phyloP scores from a whole-genome alignment of 768 basidiomycete genomes.

The Pisolithus microcarpus region DNA sequence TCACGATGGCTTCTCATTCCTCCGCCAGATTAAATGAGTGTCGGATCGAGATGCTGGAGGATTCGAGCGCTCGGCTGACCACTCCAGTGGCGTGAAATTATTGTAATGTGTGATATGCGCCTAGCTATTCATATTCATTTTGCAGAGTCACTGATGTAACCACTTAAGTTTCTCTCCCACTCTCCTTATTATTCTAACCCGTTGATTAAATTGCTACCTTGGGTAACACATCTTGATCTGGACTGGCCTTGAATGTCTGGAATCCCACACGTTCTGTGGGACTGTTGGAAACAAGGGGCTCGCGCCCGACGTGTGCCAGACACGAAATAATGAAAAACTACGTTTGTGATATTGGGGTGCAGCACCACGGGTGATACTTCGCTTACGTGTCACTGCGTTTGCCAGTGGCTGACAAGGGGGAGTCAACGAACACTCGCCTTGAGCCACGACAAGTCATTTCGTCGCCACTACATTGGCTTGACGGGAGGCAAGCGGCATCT shows the following conservation, averaged over 20 bases:
- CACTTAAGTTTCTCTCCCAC: not conserved
- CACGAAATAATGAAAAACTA: conserved; percentile 29
- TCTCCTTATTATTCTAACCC: too few relatives aligned
- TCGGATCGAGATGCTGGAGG: conserved; percentile 54
- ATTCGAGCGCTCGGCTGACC: conserved; percentile 43
- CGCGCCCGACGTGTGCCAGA: conserved; percentile 38
- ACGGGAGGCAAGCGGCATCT: conserved; percentile 31
- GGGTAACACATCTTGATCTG: conserved; percentile 18
- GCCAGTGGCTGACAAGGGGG: conserved; percentile 27
- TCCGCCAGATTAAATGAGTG: conserved; percentile 51
- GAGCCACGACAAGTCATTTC: conserved; percentile 27
- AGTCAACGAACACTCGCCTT: conserved; percentile 33
- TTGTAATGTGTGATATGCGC: not conserved
- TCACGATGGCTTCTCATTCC: not conserved
- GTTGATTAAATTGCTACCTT: too few relatives aligned
- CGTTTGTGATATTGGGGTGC: conserved; percentile 29
- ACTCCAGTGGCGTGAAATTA: not conserved
- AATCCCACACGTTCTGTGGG: conserved; percentile 31
- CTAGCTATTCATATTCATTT: not conserved
- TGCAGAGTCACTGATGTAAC: not conserved
- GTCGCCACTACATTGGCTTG: not conserved
- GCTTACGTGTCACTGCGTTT: conserved; percentile 36
- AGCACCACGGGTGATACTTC: conserved; percentile 35
- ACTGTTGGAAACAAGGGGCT: conserved; percentile 34
- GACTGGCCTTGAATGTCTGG: conserved; percentile 32